Percentiles rank a stretch among this genome's conserved stretches.
Conservation (phyloP, 1,284 basidiomycete species). For the Puccinia polysora region DNA sequence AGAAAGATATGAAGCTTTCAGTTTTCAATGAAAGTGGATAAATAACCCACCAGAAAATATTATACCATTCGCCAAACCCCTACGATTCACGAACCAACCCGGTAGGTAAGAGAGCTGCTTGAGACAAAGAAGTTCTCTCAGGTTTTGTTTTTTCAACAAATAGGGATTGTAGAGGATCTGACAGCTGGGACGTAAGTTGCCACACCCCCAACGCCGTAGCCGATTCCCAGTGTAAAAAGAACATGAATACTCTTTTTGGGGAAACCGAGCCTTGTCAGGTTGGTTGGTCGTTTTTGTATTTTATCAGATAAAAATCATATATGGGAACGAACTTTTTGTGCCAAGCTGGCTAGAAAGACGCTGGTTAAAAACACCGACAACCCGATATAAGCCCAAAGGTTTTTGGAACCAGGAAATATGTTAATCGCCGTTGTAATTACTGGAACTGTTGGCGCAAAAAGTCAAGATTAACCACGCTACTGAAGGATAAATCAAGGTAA, state of each 20-base stretch:
- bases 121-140: neutral
- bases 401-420: constrained; percentile 17
- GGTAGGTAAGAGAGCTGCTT: constrained; percentile 36
- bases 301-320: neutral
- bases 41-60: constrained; percentile 35
- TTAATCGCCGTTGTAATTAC: constrained; percentile 28
- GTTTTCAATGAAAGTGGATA: neutral
- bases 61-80: constrained; percentile 38
- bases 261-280: neutral
- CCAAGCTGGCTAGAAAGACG: constrained; percentile 31
- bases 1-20: neutral
- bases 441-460: constrained; percentile 32
- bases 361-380: constrained; percentile 20
- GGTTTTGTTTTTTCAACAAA: neutral
- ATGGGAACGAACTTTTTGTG: constrained; percentile 16
- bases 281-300: neutral
- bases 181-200: constrained; percentile 38
- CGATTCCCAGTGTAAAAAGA: constrained; percentile 34
- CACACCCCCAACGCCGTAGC: constrained; percentile 34
- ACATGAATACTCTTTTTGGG: constrained; percentile 31
- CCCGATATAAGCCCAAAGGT: constrained; percentile 16
- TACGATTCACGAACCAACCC: constrained; percentile 29
- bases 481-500: neutral
- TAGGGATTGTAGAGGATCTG: neutral
- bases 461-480: neutral